Evolutionary conservation across 345 rosid genomes (phyloP).

Genomic region (Bretschneidera sinensis): DNA sequence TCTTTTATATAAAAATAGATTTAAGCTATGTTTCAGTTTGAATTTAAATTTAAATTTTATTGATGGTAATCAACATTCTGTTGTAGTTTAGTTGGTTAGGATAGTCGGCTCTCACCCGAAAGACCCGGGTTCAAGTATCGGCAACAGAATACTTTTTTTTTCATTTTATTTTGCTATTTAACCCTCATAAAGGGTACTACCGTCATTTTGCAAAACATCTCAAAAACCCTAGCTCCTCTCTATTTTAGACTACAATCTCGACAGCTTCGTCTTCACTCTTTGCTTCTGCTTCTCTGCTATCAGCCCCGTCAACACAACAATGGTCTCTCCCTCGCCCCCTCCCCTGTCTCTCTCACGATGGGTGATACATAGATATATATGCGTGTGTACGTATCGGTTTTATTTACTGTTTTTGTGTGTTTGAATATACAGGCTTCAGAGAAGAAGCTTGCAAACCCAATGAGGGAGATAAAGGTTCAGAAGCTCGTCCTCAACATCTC

Average conservation of each 20-base stretch:
- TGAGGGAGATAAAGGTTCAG: conserved; percentile 97
- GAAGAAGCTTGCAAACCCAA: conserved; percentile 93
- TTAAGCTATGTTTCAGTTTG: no score
- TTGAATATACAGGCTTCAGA: conserved; percentile 63
- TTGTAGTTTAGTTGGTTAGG: conserved; percentile 78
- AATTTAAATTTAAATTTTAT: no score
- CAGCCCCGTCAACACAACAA: conserved; percentile 11
- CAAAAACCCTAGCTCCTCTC: conserved; percentile 29
- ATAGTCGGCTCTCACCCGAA: conserved; percentile 77
- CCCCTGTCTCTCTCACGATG: background rate
- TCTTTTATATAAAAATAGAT: no score
- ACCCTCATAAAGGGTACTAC: conserved; percentile 23
- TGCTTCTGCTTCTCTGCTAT: background rate
- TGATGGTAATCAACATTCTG: no score
- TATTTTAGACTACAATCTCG: background rate
- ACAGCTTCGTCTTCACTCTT: background rate
- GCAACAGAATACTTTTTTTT: no score
- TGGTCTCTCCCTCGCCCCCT: conserved; percentile 1
- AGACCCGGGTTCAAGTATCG: conserved; percentile 72
- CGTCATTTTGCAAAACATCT: conserved; percentile 9
- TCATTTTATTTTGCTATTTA: no score
- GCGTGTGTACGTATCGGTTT: background rate
- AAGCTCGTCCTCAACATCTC: conserved; percentile 95
- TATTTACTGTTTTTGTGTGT: background rate
- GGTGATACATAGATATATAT: background rate